Evolutionary conservation across 495 filamentous ascomycete species (phyloP), one percentile per base, ranked within the genome.

Genomic region (Tuber melanosporum): DNA sequence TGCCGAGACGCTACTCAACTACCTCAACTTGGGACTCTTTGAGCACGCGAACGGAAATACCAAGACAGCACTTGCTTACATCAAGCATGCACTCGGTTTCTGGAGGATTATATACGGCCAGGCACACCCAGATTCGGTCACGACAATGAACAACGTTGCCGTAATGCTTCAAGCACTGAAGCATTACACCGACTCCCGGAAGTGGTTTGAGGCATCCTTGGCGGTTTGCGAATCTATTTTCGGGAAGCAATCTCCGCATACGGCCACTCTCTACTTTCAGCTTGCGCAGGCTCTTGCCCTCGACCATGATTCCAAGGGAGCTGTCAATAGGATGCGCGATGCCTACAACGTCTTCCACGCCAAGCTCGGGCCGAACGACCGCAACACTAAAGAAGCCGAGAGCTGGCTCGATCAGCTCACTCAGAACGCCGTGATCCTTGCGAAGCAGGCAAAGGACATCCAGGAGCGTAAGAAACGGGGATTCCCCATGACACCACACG

Each of bases 161-260:
- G 95, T 98, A 43, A 99, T 99, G 96, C 89, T 98, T 71, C 96
- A 98, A 86, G 90, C 92, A 75, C 87, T 97, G 81, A 94, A 97
- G 87, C 89, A 91, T 71, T 99, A 94, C 87, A 89, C 92, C 77
- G 93, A 97, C 84, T 98, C 94, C 20, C 91, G 94, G 74, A 87
- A 92, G 77, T 99, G 96, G 96, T 98, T 99, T 84, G 95, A 98
- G 86, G 92, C 92, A 73, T 94, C 94, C 19, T 90, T 98, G 47
- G 86, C 88, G 36, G 89, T 97, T 47, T 97, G 94, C 84, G 93
- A 98, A 85, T 87, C 91, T 70, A 89, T 97, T 32, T 96, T 93
- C 76, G 94, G 95, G 81, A 90, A 91, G 84, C 87, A 93, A 70
- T 95, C 93, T 42, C 89, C 98, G 84, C 95, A 94, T 85, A 93